Evolutionary conservation across 805 yeast species (phyloP).

Genomic region (Suhomyces prunicola): DNA sequence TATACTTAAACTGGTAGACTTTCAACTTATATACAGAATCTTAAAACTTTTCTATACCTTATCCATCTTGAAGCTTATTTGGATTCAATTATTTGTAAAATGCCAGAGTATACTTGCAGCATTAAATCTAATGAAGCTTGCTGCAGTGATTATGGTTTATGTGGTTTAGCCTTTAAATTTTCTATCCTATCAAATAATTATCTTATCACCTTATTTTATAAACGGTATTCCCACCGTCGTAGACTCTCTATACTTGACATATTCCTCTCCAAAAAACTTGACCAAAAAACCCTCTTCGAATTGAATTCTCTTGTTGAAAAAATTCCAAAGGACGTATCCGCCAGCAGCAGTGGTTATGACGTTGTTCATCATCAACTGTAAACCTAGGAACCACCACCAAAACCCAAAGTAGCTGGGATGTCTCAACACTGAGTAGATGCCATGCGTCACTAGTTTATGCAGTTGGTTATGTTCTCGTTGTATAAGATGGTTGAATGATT

Average conservation of each 20-base stretch:
- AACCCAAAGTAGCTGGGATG: conserved; percentile 94
- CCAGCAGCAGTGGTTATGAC: conserved; percentile 58
- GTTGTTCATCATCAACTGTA: conserved; percentile 70
- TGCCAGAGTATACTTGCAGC: too few species aligned
- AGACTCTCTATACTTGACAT: conserved; percentile 46
- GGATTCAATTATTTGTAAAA: too few species aligned
- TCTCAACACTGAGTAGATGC: conserved; percentile 63
- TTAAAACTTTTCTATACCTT: too few species aligned
- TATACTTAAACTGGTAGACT: too few species aligned
- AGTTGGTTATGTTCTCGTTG: conserved; percentile 44
- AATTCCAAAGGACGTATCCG: conserved; percentile 54
- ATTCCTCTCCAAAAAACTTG: conserved; percentile 69
- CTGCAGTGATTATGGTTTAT: too few species aligned
- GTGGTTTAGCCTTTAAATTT: too few species aligned
- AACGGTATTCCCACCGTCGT: conserved; percentile 69
- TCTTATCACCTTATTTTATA: conserved; percentile 11
- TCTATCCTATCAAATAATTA: too few species aligned
- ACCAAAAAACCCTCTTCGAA: conserved; percentile 69
- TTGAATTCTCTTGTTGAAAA: conserved; percentile 64
- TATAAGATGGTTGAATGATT: conserved; percentile 80
- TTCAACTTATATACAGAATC: too few species aligned
- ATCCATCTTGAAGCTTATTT: too few species aligned
- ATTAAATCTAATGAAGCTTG: too few species aligned
- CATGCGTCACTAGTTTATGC: conserved; percentile 70
- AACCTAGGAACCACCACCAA: conserved; percentile 90